phyloP scores from a whole-genome alignment of 176 grass and related monocot species.

The Oryza glaberrima region DNA sequence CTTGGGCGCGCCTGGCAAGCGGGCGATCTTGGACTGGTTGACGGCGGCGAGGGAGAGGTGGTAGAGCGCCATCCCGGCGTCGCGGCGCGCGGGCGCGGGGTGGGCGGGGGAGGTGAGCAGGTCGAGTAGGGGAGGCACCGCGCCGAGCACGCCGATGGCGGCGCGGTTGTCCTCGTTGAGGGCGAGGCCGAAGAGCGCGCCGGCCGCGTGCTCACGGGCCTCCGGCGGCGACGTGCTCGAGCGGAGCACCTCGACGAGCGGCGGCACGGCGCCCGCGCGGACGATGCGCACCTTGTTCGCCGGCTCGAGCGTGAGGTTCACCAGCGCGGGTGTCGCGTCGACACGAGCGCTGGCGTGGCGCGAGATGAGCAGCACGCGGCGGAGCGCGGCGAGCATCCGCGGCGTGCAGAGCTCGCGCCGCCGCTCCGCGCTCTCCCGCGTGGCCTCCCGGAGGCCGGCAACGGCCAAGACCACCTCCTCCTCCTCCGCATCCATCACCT shows the following conservation, averaged over 20 bases:
- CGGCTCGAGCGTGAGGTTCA: conserved; percentile 82
- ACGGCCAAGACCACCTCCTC: no score
- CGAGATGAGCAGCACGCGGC: conserved; percentile 51
- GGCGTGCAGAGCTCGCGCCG: conserved; percentile 53
- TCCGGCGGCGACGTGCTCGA: conserved; percentile 36
- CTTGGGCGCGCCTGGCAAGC: conserved; percentile 56
- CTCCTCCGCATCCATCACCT: no score
- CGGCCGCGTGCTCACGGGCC: conserved; percentile 77
- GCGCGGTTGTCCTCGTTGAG: conserved; percentile 86
- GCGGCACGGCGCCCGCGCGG: conserved; percentile 64
- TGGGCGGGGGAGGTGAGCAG: conserved; percentile 49
- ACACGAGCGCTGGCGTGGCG: conserved; percentile 42
- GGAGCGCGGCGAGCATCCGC: conserved; percentile 63
- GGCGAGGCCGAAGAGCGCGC: conserved; percentile 74
- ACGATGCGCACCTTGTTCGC: conserved; percentile 75
- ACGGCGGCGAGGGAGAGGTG: conserved; percentile 76
- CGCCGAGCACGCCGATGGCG: conserved; percentile 84
- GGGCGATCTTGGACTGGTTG: conserved; percentile 73
- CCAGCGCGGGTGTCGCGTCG: conserved; percentile 59
- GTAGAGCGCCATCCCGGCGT: conserved; percentile 85
- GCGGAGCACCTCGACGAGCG: conserved; percentile 73
- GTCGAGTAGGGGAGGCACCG: conserved; percentile 69
- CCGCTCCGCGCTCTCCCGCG: no score
- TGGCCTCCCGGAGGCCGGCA: no score
- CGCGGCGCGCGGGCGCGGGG: conserved; percentile 49